Conservation (phyloP, 345 rosid species). For the Eucalyptus tenuipes region DNA sequence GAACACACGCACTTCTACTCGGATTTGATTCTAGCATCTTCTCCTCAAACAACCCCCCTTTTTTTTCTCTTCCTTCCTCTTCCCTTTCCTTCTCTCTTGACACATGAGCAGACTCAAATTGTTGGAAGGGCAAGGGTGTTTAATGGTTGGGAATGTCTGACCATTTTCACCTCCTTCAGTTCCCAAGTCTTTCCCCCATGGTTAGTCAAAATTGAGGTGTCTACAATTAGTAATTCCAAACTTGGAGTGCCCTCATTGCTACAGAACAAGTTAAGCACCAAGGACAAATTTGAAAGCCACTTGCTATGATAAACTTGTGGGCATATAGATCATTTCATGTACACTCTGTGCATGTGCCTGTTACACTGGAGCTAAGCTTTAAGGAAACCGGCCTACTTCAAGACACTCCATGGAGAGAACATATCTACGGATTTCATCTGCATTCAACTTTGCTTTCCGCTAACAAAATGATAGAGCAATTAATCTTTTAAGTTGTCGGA, state of each 20-base stretch:
- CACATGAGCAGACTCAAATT: neutral
- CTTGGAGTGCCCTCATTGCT: neutral
- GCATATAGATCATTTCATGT: neutral
- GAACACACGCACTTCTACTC: neutral
- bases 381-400: neutral
- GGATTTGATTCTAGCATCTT: neutral
- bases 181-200: neutral
- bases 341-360: neutral
- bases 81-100: neutral
- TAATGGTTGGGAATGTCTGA: neutral
- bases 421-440: neutral
- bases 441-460: neutral
- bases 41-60: neutral
- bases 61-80: neutral
- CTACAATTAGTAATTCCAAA: neutral
- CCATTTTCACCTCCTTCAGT: neutral
- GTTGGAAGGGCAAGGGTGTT: neutral
- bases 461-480: neutral
- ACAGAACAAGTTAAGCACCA: neutral
- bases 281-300: neutral
- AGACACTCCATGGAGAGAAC: neutral
- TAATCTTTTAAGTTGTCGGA: neutral
- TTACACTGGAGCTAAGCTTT: neutral
- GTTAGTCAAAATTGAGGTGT: neutral
- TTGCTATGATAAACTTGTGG: neutral